Base-by-base conservation (phyloP, 306 rosid genomes). In the Senna siamea region DNA sequence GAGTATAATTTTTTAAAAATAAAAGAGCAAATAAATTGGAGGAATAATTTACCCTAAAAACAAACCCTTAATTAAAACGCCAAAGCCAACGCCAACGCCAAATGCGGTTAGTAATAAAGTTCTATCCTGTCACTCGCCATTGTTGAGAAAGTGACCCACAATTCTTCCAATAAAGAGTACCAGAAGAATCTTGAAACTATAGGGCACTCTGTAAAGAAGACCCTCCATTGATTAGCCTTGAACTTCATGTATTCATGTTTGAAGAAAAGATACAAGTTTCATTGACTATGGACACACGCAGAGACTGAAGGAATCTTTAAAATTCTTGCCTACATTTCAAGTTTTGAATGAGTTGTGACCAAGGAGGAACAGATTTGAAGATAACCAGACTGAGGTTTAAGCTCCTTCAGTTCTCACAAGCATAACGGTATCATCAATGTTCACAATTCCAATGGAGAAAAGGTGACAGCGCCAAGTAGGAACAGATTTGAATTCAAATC, bases 401-500 rank as follows among this genome's bases (percentile, higher is more conserved):
- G 50, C 44, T 62, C 35, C 68, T n/a, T n/a, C n/a, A n/a, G n/a
- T n/a, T 17, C 68, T 61, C 66, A 67, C 76, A 67, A 68, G 69
- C 51, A 52, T 14, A 74, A 72, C 61, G 61, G 68, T 55, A 46
- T 44, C 5, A 5, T 17, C 43, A 2, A 56, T 53, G 62, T 70
- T 52, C 51, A 82, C 55, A 28, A 22, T 74, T 66, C 74, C 65
- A 75, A 74, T 32, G 67, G 52, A 30, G 55, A 26, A 35, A 53
- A 46, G 51, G 57, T 35, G 64, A 37, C 9, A 57, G 68, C 62
- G 71, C 69, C 59, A 58, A 69, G 70, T 1, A 48, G 40, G 8
- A 76, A 59, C 76, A 66, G 52, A 66, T 79, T 76, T 76, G 79
- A 76, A 83, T 73, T 79, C 84, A 79, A 60, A 83, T 58, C 76